Evolutionary conservation across 106 monocot species (phyloP).

Genomic region (Gastrodia elata): DNA sequence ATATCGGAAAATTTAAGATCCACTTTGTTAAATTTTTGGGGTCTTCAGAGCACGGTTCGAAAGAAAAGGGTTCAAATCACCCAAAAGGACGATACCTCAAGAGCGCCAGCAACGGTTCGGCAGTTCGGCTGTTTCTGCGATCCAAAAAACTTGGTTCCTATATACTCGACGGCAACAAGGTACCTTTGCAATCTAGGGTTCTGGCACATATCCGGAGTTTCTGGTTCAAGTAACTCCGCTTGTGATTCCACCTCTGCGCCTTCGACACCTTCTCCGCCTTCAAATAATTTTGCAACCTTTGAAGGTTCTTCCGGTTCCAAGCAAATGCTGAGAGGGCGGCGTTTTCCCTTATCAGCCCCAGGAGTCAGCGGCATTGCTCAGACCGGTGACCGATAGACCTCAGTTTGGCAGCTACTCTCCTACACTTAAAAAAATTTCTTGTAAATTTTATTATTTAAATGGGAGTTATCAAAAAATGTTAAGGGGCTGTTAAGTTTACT

Average conservation of each 20-base stretch:
- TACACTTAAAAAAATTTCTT: no score
- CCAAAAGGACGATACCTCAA: slow-evolving; percentile 40
- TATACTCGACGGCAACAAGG: slow-evolving; percentile 80
- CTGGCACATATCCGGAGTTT: slow-evolving; percentile 14
- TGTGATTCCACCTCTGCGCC: not conserved
- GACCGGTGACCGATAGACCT: not conserved
- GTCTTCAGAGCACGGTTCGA: not conserved
- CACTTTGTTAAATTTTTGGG: not conserved
- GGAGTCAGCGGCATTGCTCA: not conserved
- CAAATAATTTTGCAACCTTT: slow-evolving; percentile 21
- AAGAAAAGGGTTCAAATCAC: not conserved
- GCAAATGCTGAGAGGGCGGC: slow-evolving; percentile 15
- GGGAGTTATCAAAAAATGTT: no score
- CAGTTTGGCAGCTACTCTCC: no score
- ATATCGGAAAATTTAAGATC: not conserved
- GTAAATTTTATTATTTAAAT: no score
- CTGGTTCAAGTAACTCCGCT: slow-evolving; percentile 3
- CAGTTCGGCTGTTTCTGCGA: slow-evolving; percentile 53
- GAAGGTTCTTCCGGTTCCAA: slow-evolving; percentile 21
- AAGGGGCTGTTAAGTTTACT: no score
- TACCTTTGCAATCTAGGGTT: slow-evolving; percentile 71
- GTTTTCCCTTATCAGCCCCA: slow-evolving; percentile 20
- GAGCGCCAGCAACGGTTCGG: slow-evolving; percentile 51
- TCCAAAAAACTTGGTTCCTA: slow-evolving; percentile 80
- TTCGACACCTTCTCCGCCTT: slow-evolving; percentile 2